Evolutionary conservation across 148 eudicot species (phyloP).

Genomic region (Rhododendron henanense): DNA sequence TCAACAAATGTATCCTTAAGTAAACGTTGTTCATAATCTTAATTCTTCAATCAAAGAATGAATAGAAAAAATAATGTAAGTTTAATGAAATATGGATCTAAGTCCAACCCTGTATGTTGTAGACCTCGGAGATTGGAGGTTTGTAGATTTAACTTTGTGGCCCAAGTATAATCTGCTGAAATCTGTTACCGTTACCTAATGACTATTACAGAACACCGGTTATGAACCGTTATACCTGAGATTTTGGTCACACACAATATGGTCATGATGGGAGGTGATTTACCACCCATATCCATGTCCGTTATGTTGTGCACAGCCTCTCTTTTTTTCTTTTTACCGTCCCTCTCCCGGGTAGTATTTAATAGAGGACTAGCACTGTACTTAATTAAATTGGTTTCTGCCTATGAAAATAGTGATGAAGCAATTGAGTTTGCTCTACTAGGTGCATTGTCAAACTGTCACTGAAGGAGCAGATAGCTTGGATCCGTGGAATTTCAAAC

Average conservation of each 20-base stretch:
- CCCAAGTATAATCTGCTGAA: neutral
- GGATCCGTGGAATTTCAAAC: constrained; percentile 73
- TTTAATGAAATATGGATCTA: neutral
- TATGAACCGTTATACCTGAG: neutral
- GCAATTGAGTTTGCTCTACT: constrained; percentile 6
- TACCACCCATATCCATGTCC: neutral
- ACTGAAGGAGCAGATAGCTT: constrained; percentile 57
- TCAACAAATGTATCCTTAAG: neutral
- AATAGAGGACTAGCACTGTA: neutral
- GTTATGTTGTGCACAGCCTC: neutral
- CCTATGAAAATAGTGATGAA: neutral
- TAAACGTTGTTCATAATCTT: neutral
- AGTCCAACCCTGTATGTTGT: neutral
- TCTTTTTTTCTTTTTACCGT: neutral
- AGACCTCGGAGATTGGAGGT: neutral
- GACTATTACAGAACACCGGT: neutral
- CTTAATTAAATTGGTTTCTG: neutral
- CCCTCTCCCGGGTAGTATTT: neutral
- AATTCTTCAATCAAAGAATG: neutral
- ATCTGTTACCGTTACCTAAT: neutral
- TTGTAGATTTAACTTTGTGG: neutral
- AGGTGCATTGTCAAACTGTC: constrained; percentile 75
- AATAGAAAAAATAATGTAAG: neutral
- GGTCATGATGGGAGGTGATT: neutral
- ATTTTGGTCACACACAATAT: neutral